Percentiles rank a stretch among this genome's conserved stretches.
Evolutionary conservation across 768 basidiomycete genomes (phyloP).

Genomic region (Glaciozyma martinii): DNA sequence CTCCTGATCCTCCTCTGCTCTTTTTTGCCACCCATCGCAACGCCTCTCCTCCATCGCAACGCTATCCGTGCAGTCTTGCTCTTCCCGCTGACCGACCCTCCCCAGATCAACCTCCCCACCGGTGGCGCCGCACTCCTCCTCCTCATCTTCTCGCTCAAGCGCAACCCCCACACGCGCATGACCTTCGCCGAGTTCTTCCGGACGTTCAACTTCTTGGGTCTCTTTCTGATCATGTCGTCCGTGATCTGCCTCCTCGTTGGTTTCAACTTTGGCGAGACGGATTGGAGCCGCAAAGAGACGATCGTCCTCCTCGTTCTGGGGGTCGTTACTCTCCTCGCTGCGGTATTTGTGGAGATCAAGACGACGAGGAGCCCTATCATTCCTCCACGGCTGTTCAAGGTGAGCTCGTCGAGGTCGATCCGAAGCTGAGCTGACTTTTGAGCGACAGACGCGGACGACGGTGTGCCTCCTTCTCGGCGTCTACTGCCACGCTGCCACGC

Average conservation of each 20-base stretch:
- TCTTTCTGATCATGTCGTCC: conserved; percentile 38
- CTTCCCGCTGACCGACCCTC: background rate
- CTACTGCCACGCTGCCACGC: conserved; percentile 29
- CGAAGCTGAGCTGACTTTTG: background rate
- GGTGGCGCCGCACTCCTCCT: conserved; percentile 38
- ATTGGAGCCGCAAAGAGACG: conserved; percentile 24
- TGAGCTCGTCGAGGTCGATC: background rate
- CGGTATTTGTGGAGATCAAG: conserved; percentile 22
- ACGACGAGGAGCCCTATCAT: conserved; percentile 42
- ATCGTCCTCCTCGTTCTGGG: conserved; percentile 33
- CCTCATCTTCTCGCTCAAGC: conserved; percentile 40
- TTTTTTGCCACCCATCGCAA: no score
- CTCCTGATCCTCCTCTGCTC: no score
- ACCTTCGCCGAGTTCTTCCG: conserved; percentile 32
- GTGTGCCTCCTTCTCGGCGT: conserved; percentile 25
- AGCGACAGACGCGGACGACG: conserved; percentile 17
- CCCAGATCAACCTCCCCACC: conserved; percentile 38
- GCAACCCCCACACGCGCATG: conserved; percentile 36
- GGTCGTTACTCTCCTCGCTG: conserved; percentile 28
- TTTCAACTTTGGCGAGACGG: conserved; percentile 31
- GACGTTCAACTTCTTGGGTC: conserved; percentile 43
- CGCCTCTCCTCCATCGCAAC: no score
- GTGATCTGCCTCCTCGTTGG: conserved; percentile 40
- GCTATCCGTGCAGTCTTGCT: no score
- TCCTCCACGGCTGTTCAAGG: conserved; percentile 39